phyloP scores from a whole-genome alignment of 768 basidiomycete species.

The Hortiboletus campestris region DNA sequence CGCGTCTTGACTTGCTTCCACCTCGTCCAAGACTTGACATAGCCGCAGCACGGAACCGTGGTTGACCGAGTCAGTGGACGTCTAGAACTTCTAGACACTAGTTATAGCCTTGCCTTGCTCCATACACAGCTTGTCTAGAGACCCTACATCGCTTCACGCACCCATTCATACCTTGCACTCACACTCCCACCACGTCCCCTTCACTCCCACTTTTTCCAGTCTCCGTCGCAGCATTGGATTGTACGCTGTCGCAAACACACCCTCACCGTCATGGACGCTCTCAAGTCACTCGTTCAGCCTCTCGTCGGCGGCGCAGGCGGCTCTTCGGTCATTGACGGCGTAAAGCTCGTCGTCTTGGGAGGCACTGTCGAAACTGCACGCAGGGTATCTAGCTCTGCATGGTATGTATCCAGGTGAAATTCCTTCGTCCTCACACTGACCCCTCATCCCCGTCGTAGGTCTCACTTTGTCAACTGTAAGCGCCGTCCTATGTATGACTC shows the following conservation, averaged over 20 bases:
- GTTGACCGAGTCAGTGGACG: constrained; percentile 2
- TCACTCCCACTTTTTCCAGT: constrained; percentile 12
- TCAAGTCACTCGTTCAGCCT: constrained; percentile 79
- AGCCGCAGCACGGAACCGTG: constrained; percentile 6
- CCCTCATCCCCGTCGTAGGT: constrained; percentile 42
- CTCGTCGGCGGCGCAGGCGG: constrained; percentile 73
- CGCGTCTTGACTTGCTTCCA: constrained; percentile 38
- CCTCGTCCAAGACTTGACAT: constrained; percentile 9
- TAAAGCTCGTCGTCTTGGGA: constrained; percentile 87
- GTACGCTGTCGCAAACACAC: constrained; percentile 24
- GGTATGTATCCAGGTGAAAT: constrained; percentile 44
- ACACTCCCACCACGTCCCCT: constrained; percentile 25
- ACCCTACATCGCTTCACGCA: constrained; percentile 8
- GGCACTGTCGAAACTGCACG: constrained; percentile 87
- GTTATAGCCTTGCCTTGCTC: neutral
- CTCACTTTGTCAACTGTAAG: constrained; percentile 86
- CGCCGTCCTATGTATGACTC: constrained; percentile 10
- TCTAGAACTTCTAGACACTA: neutral
- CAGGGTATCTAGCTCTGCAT: constrained; percentile 77
- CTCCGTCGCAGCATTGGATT: constrained; percentile 40
- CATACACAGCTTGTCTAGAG: constrained; percentile 27
- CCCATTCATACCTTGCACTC: constrained; percentile 12
- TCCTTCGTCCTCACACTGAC: constrained; percentile 9
- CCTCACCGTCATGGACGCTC: constrained; percentile 60
- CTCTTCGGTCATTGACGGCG: constrained; percentile 81